Percentiles rank a stretch among this genome's conserved stretches.
phyloP scores from a whole-genome alignment of 176 grass and related monocot genomes.

The Alloteropsis semialata region DNA sequence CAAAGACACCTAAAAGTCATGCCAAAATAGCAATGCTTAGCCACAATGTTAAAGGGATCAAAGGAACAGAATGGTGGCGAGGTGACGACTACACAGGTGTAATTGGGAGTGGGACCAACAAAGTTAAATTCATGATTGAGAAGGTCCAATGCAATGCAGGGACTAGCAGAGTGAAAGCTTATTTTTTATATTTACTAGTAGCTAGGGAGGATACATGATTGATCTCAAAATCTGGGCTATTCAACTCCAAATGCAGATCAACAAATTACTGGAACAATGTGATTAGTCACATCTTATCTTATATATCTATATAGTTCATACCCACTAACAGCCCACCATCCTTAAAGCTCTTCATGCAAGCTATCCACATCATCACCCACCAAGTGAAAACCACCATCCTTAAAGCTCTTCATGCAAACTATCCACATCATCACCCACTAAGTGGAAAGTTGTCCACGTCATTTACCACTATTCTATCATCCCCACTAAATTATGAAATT shows the following conservation, averaged over 20 bases:
- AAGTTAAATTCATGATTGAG: conserved; percentile 10
- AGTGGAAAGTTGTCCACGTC: no score
- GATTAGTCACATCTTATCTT: not conserved
- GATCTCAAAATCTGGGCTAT: not conserved
- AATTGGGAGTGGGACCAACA: conserved; percentile 3
- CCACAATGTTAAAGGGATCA: not conserved
- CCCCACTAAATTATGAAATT: no score
- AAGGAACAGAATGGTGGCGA: not conserved
- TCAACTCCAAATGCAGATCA: not conserved
- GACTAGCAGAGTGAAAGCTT: not conserved
- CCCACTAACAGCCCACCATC: no score
- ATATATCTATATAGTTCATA: no score
- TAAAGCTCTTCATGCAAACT: no score
- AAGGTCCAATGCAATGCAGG: not conserved
- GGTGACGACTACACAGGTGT: not conserved
- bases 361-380: no score
- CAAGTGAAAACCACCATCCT: no score
- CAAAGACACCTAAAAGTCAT: conserved; percentile 72
- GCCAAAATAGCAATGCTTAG: conserved; percentile 9
- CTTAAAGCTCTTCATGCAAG: no score
- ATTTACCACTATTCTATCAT: no score
- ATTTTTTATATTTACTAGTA: not conserved
- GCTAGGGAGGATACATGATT: not conserved
- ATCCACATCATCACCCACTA: no score
- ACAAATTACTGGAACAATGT: not conserved